Evolutionary conservation across 352 stramenopile genomes (phyloP), one percentile per base, ranked within the genome.

Genomic region (Peronospora farinosa): DNA sequence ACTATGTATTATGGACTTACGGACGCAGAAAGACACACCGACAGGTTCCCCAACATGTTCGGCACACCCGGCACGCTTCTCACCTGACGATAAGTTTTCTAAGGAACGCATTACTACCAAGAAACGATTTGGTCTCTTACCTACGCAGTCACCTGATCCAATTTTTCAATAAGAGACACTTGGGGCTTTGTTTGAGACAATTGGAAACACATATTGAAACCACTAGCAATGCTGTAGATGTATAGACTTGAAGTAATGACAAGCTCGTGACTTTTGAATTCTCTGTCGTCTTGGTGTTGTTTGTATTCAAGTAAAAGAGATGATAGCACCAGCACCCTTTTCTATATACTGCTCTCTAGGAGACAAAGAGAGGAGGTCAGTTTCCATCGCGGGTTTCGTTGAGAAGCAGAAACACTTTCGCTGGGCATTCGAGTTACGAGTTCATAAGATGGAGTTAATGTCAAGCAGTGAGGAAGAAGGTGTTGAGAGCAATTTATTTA

Each of bases 31-130:
- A 84, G 77, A 94, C 57, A 95, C 95, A 47, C 94, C 95, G 15
- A 67, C 83, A 31, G 90, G 80, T 39, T 91, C 95, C 58, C 91
- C 96, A 28, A 98, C 96, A 30, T 81, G 96, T 74, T 98, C 91
- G 54, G 96, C 96, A 15, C 96, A 99, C 78, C 96, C 67, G 31
- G 96, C 96, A 40, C 84, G 97, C 55, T 99, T 99, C 76, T 98
- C 93, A 58, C 97, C 97, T 0, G 97, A 99, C 73, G 97, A 99
- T 75, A 99, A 99, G 84, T 99, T 98, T 73, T 98, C 90, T 39
- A 87, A 95, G 73, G 94, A 99, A 79, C 84, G 97, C 44, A 96
- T 99, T 55, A 97, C 90, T 37, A 97, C 83, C 44, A 99, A 99
- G 79, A 99, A 98, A 69, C 81, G 97, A 62, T 98, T 98, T 72